phyloP scores from a whole-genome alignment of 805 yeast genomes.

The Kodamaea hsintzibuensis region DNA sequence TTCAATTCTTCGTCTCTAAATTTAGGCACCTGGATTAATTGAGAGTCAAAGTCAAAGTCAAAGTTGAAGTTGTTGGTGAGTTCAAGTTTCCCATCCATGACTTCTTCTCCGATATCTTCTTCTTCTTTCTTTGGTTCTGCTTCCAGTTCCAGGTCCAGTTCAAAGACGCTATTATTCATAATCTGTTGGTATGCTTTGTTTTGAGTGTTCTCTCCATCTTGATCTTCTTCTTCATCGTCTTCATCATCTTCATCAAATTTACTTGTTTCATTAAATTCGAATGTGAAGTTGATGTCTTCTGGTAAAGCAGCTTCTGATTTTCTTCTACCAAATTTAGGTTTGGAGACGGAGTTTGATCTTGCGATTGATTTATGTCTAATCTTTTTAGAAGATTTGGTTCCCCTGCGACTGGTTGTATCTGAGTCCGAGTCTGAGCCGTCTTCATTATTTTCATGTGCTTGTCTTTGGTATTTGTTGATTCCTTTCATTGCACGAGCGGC shows the following conservation, averaged over 20 bases:
- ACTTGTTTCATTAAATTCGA: constrained; percentile 40
- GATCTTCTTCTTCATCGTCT: constrained; percentile 10
- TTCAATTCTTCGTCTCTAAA: constrained; percentile 47
- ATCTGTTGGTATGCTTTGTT: neutral
- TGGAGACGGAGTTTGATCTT: constrained; percentile 1
- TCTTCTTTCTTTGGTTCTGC: constrained; percentile 20
- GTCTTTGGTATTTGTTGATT: constrained; percentile 16
- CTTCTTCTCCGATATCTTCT: constrained; percentile 65
- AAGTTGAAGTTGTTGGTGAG: constrained; percentile 12
- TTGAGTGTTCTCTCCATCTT: neutral
- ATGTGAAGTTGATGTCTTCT: constrained; percentile 42
- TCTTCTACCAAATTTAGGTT: constrained; percentile 34
- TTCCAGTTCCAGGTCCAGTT: constrained; percentile 33
- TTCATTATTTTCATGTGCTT: constrained; percentile 2
- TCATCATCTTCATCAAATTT: constrained; percentile 16
- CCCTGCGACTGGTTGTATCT: constrained; percentile 4
- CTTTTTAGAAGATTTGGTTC: neutral
- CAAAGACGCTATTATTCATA: constrained; percentile 34
- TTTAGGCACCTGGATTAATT: constrained; percentile 50
- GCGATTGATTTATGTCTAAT: neutral
- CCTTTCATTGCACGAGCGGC: constrained; percentile 39
- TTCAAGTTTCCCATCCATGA: constrained; percentile 13
- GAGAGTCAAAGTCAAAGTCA: constrained; percentile 33
- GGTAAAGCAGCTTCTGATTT: constrained; percentile 42
- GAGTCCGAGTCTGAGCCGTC: constrained; percentile 4